A percentile compares a stretch with the other conserved stretches of the same genome.
These are phyloP conservation scores for Fusarium sp. DNA, from an alignment of 2,329 filamentous ascomycete species.

Conservation along the genomic window DNA sequence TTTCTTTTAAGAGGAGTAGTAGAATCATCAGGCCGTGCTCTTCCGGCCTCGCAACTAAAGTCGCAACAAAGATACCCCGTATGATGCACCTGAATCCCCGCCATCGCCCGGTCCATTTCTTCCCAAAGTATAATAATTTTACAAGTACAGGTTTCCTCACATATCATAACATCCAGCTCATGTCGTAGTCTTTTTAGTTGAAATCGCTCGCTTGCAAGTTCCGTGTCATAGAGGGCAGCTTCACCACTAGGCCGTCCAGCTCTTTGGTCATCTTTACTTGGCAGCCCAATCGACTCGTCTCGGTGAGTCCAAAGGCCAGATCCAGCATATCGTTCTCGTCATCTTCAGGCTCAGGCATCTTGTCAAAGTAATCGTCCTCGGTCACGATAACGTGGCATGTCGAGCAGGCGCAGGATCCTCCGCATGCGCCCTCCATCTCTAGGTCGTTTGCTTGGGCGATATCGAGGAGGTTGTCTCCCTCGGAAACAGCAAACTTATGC, in stretches of 20 bases:
- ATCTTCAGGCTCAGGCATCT: constrained; percentile 82
- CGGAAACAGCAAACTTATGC: constrained; percentile 83
- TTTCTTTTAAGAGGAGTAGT: constrained; percentile 49
- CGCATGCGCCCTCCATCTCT: constrained; percentile 98
- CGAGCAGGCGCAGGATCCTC: constrained; percentile 92
- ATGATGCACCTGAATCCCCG: constrained; percentile 48
- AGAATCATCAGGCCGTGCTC: constrained; percentile 48
- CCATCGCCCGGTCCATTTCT: constrained; percentile 43
- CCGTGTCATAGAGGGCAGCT: constrained; percentile 91
- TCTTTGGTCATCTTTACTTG: constrained; percentile 94
- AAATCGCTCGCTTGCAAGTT: constrained; percentile 98
- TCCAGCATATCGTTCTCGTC: constrained; percentile 94
- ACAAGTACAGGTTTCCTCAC: constrained; percentile 47
- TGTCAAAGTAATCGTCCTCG: constrained; percentile 80
- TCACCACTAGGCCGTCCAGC: constrained; percentile 87
- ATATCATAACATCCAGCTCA: constrained; percentile 40
- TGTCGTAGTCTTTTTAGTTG: constrained; percentile 52
- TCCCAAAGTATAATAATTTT: constrained; percentile 47
- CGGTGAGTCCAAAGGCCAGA: constrained; percentile 89
- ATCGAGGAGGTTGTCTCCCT: constrained; percentile 94
- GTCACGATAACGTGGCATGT: constrained; percentile 92
- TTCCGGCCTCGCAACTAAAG: constrained; percentile 47
- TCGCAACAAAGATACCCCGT: constrained; percentile 51
- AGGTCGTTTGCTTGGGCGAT: constrained; percentile 95
- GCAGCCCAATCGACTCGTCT: constrained; percentile 87